These are phyloP conservation scores for Venturia asperata DNA, from an alignment of 2,329 filamentous ascomycete species.

Conservation along the genomic window DNA sequence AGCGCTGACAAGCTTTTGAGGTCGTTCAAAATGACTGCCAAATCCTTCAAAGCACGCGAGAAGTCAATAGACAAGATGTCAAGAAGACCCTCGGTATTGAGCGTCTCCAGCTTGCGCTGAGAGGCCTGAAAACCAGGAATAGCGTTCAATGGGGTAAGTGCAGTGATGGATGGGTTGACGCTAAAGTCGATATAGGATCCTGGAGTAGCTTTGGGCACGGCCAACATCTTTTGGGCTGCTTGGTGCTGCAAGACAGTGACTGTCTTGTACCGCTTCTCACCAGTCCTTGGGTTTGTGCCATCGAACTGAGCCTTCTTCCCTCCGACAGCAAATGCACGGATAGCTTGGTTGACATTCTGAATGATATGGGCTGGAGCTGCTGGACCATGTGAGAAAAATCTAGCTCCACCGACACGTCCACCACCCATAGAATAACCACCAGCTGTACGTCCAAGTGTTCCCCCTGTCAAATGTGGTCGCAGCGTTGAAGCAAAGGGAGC, in stretches of 20 bases:
- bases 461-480: constrained; percentile 85
- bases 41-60: constrained; percentile 73
- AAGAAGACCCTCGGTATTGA: constrained; percentile 78
- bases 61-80: constrained; percentile 85
- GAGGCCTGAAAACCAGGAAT: constrained; percentile 44
- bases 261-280: constrained; percentile 70
- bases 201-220: constrained; percentile 48
- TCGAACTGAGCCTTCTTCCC: constrained; percentile 85
- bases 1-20: constrained; percentile 67
- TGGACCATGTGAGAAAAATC: constrained; percentile 86
- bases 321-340: constrained; percentile 86
- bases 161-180: constrained; percentile 82
- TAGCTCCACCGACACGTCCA: constrained; percentile 60
- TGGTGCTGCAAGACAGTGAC: constrained; percentile 71
- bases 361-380: constrained; percentile 82
- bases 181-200: constrained; percentile 86
- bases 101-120: constrained; percentile 46
- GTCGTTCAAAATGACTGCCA: constrained; percentile 72
- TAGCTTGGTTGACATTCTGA: constrained; percentile 88
- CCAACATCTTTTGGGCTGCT: constrained; percentile 57
- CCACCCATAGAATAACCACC: constrained; percentile 79
- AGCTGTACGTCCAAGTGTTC: constrained; percentile 73
- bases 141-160: constrained; percentile 64
- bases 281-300: constrained; percentile 58
- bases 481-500: constrained; percentile 84